These are phyloP conservation scores for Fusarium clavum DNA, from an alignment of 2,329 filamentous ascomycete genomes.

Conservation along the genomic window DNA sequence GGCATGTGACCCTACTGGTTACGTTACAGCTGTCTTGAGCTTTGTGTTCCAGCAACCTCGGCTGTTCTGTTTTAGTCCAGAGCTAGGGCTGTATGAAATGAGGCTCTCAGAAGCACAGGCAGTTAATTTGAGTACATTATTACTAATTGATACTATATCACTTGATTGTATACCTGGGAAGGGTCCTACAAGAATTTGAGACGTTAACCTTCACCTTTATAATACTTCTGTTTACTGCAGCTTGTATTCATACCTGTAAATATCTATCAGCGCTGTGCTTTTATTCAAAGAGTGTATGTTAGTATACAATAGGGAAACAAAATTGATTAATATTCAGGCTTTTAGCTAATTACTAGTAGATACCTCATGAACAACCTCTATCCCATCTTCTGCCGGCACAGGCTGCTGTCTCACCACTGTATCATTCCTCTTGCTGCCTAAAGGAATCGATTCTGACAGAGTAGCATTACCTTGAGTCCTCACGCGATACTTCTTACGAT, in stretches of 20 bases:
- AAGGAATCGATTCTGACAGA: background rate
- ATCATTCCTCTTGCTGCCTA: fast-evolving
- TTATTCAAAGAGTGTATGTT: too few species aligned
- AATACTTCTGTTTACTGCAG: too few species aligned
- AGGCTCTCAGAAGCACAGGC: too few species aligned
- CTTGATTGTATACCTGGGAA: too few species aligned
- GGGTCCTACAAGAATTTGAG: too few species aligned
- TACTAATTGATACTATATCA: too few species aligned
- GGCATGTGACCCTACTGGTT: background rate
- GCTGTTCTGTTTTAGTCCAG: background rate
- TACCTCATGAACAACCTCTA: background rate
- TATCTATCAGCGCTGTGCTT: too few species aligned
- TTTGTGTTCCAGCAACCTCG: background rate
- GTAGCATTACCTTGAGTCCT: background rate
- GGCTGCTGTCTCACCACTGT: background rate
- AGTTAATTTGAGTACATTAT: too few species aligned
- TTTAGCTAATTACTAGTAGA: background rate
- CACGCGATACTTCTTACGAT: background rate
- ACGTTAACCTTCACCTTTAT: too few species aligned
- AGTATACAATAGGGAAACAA: too few species aligned
- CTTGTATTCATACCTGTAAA: too few species aligned
- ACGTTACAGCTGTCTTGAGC: background rate
- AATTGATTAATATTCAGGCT: too few species aligned
- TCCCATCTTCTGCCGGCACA: background rate
- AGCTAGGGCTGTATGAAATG: background rate